These are phyloP conservation scores for Tremella fuciformis DNA, from an alignment of 768 basidiomycete species.

Conservation along the genomic window DNA sequence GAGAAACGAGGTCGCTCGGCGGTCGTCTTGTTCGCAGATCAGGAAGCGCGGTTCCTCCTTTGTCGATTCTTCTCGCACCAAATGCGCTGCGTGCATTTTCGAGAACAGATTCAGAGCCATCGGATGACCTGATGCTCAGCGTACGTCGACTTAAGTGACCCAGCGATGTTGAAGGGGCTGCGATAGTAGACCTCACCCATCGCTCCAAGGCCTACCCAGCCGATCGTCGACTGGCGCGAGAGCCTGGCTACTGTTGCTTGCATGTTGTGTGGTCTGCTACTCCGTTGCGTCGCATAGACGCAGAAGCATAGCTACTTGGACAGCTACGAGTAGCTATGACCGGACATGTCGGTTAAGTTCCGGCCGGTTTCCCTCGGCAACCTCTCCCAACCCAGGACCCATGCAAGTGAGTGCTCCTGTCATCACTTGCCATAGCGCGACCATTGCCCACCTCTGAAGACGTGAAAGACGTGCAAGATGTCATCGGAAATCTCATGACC, in stretches of 20 bases:
- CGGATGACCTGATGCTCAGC: constrained; percentile 44
- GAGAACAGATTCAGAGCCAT: constrained; percentile 48
- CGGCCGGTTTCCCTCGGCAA: too few species aligned
- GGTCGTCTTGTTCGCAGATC: constrained; percentile 40
- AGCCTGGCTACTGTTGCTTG: constrained; percentile 13
- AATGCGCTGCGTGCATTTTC: constrained; percentile 34
- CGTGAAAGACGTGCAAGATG: too few species aligned
- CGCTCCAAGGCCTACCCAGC: constrained; percentile 46
- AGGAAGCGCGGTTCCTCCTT: constrained; percentile 19
- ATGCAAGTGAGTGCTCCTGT: too few species aligned
- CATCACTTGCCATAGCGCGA: too few species aligned
- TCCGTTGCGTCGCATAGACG: too few species aligned
- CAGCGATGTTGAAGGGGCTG: not conserved
- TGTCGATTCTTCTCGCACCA: not conserved
- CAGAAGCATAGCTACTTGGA: too few species aligned
- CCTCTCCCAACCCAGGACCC: too few species aligned
- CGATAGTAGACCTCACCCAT: constrained; percentile 38
- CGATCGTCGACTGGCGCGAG: constrained; percentile 32
- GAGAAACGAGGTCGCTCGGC: constrained; percentile 28
- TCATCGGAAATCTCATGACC: too few species aligned
- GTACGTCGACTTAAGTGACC: not conserved
- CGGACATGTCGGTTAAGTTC: too few species aligned
- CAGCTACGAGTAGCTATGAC: too few species aligned
- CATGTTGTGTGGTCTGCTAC: constrained; percentile 16
- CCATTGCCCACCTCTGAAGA: too few species aligned